Base-by-base conservation (phyloP, 139 green algal genomes). In the Micractinium sp. region DNA sequence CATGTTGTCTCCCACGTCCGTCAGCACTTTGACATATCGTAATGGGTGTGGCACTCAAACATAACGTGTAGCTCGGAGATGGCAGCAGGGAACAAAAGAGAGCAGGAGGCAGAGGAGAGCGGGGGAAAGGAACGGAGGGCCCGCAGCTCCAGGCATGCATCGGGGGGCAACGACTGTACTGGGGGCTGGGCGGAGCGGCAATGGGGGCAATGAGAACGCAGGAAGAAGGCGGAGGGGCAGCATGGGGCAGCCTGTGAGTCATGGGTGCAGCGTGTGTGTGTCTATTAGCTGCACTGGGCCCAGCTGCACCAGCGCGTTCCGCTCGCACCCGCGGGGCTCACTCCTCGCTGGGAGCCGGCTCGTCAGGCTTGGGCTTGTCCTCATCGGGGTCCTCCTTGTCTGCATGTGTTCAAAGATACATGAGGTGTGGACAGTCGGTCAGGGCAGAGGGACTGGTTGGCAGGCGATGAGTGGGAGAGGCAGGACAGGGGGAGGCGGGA, bases 301-400 rank as follows among this genome's bases (percentile, higher is more conserved):
- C n/a, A n/a, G n/a, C n/a, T n/a, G n/a, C n/a, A n/a, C n/a, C n/a
- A n/a, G n/a, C n/a, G n/a, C n/a, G n/a, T n/a, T n/a, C n/a, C n/a
- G n/a, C n/a, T n/a, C n/a, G n/a, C n/a, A n/a, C n/a, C n/a, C n/a
- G n/a, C n/a, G n/a, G n/a, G n/a, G n/a, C n/a, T 85, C 56, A 85
- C 81, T 85, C 81, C 81, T 85, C 81, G 33, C 53, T 74, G 1
- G 53, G 81, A 16, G 81, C 56, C 31, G 93, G 89, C 82, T 93
- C 83, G 33, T 94, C 91, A 12, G 92, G 91, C 61, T 95, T 89
- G 35, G 89, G 66, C 20, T 93, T 89, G 61, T 95, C 81, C 86
- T 97, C 93, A 33, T 96, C 94, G 31, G 94, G 93, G 87, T 96
- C 47, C 47, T 56, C 47, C 47, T 56, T 77, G 31, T 77, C 71